Evolutionary conservation across 208 protist genomes (phyloP).

Genomic region (Crithidia thermophila): DNA sequence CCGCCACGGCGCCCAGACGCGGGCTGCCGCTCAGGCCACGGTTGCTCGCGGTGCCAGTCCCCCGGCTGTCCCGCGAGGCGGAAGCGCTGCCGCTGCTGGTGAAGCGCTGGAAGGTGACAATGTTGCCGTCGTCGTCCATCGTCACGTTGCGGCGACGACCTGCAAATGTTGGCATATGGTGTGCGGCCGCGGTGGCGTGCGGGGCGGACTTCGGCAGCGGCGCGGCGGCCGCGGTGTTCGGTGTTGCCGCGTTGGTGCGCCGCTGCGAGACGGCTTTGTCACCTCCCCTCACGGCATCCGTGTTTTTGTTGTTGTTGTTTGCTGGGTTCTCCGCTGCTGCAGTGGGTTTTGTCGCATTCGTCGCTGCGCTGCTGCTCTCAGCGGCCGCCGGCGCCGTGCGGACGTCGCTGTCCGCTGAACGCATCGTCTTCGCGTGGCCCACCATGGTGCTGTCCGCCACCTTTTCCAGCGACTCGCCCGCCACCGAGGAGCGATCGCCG

Average conservation of each 20-base stretch:
- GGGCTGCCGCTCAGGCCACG: neutral
- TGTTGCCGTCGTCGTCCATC: constrained; percentile 25
- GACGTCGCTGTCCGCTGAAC: too few species aligned
- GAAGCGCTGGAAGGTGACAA: constrained; percentile 17
- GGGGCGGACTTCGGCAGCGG: neutral
- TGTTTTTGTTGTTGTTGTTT: neutral
- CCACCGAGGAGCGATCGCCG: neutral
- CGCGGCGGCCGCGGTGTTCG: neutral
- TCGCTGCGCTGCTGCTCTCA: too few species aligned
- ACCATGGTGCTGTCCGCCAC: neutral
- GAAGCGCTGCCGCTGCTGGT: constrained; percentile 5
- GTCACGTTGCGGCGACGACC: constrained; percentile 27
- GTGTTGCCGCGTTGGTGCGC: too few species aligned
- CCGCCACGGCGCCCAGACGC: neutral
- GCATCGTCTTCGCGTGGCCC: neutral
- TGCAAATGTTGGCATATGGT: constrained; percentile 13
- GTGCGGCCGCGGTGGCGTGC: too few species aligned
- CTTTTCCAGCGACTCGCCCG: too few species aligned
- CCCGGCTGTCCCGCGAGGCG: neutral
- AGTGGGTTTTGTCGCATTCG: too few species aligned
- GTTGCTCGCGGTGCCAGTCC: neutral
- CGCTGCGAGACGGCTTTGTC: too few species aligned
- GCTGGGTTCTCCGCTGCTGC: too few species aligned
- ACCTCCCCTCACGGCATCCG: too few species aligned
- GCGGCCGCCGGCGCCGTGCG: too few species aligned